phyloP scores from a whole-genome alignment of 257 asterid genomes.

The Anisodus tanguticus region DNA sequence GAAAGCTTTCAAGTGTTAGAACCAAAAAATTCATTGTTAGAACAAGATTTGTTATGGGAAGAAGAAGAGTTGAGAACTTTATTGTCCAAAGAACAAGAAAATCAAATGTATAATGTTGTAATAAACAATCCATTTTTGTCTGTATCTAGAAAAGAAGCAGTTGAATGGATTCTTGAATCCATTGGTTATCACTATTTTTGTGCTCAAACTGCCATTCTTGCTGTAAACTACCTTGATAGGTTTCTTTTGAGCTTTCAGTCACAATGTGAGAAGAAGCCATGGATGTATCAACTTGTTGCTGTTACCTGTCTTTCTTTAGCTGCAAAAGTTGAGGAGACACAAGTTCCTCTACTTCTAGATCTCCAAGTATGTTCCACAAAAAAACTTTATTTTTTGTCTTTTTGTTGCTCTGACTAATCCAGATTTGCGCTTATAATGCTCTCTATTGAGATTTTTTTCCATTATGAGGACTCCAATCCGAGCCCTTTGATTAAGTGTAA shows the following conservation, averaged over 20 bases:
- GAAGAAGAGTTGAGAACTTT: conserved; percentile 57
- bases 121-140: conserved; percentile 40
- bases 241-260: conserved; percentile 44
- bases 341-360: conserved; percentile 72
- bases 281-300: conserved; percentile 77
- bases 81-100: conserved; percentile 60
- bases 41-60: conserved; percentile 43
- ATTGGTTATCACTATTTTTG: conserved; percentile 55
- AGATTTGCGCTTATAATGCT: not conserved
- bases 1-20: conserved; percentile 33
- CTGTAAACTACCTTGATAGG: conserved; percentile 69
- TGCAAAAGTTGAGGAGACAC: conserved; percentile 79
- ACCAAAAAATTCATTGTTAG: conserved; percentile 5
- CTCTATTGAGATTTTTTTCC: no score
- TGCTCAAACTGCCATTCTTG: conserved; percentile 74
- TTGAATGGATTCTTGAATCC: conserved; percentile 66
- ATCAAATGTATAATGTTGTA: conserved; percentile 35
- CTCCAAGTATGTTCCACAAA: conserved; percentile 57
- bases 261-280: conserved; percentile 51
- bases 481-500: no score
- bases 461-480: no score
- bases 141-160: conserved; percentile 52
- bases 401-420: not conserved
- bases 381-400: no score
- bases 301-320: conserved; percentile 85